These are phyloP conservation scores for Haplographium delicatum DNA, from an alignment of 495 filamentous ascomycete genomes.

Conservation along the genomic window DNA sequence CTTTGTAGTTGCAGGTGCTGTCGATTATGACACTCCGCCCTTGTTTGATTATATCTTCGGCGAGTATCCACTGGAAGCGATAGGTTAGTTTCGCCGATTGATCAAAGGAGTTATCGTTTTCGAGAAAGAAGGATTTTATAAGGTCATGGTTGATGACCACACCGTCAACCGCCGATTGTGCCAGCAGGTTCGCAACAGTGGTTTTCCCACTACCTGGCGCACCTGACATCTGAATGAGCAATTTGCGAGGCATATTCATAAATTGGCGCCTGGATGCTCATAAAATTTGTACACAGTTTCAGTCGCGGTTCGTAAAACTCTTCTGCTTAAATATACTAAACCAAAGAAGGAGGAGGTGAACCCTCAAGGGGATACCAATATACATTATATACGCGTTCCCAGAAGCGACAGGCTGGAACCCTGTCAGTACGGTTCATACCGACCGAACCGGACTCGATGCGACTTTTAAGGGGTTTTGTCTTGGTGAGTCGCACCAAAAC, in stretches of 20 bases:
- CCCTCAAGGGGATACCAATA: too few species aligned
- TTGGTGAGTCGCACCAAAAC: too few species aligned
- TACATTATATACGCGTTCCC: too few species aligned
- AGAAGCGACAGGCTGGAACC: too few species aligned
- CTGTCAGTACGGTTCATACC: too few species aligned
- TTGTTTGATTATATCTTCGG: conserved; percentile 23
- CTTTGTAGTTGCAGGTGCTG: conserved; percentile 26
- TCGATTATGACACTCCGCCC: conserved; percentile 26
- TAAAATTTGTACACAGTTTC: too few species aligned
- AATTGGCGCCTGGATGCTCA: too few species aligned
- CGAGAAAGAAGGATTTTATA: conserved; percentile 13
- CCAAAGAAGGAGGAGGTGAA: too few species aligned
- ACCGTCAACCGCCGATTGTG: conserved; percentile 6
- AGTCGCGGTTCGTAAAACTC: too few species aligned
- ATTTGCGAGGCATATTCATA: neutral
- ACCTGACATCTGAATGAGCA: conserved; percentile 18
- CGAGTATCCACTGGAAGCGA: conserved; percentile 22
- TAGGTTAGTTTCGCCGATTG: conserved; percentile 21
- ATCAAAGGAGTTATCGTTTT: conserved; percentile 17
- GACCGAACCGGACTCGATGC: too few species aligned
- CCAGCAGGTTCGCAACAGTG: conserved; percentile 8
- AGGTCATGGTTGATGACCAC: conserved; percentile 18
- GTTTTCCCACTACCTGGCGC: conserved; percentile 21
- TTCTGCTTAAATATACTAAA: too few species aligned
- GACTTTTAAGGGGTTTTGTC: too few species aligned